Base-by-base conservation (phyloP, 768 basidiomycete genomes). In the Mycena epipterygia region DNA sequence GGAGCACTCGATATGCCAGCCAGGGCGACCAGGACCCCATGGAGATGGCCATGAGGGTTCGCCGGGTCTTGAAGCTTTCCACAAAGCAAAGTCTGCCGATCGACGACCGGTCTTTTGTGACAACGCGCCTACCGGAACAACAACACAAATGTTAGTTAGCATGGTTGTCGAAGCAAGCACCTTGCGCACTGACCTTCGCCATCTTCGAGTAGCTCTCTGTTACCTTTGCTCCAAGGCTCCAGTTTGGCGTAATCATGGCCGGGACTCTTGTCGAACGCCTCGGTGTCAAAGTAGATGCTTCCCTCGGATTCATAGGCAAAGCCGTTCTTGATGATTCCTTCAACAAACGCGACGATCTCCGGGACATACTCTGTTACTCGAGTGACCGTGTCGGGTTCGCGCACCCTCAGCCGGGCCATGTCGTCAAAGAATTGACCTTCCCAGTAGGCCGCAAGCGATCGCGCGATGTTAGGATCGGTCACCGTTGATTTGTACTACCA, bases 1-100 rank as follows among this genome's bases (percentile, higher is more conserved):
- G 5, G 95, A 97, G 82, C 97, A 99, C 80, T 99, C 97, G 67
- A 99, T 99, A 79, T 99, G 97, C 97, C 97, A 99, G 19, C 97
- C 97, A 4, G 97, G 97, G 48, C 97, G 88, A n/a, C 97, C 96
- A 46, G 84, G 85, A 21, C 98, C 98, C 98, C 98, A 99, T 7
- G 95, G 93, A 14, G 96, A 98, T 0, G 92, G 90, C 97, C 98
- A 99, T 4, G 92, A 92, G 2, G 98, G 98, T 80, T 99, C 98
- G 9, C 98, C 98, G 3, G 95, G 90, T 84, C 96, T 97, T 33
- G 95, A 95, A 2, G 94, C 91, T 82, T 99, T 99, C 98, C 98
- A 99, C 16, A 99, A 85, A 6, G 98, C 98, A 81, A 99, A 99
- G 82, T 99, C 98, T 9, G 96, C 80, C n/a, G 95, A 93, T 63